Evolutionary conservation across 2,329 filamentous ascomycete species (phyloP).

Genomic region (Phaeosphaeriaceae sp.): DNA sequence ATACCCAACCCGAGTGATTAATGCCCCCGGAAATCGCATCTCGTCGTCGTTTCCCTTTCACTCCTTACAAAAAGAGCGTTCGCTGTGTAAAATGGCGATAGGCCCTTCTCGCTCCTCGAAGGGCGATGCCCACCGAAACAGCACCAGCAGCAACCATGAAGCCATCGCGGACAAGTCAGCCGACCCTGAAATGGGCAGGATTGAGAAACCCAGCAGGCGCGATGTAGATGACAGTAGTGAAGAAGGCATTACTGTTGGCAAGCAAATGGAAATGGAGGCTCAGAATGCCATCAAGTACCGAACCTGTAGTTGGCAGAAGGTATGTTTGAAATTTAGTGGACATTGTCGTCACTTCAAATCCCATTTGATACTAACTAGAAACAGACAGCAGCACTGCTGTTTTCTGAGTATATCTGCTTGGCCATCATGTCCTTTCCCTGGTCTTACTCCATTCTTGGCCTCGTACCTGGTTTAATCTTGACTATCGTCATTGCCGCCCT

Average conservation of each 20-base stretch:
- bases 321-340: no score
- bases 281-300: slow-evolving; percentile 86
- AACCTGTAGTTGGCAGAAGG: slow-evolving; percentile 93
- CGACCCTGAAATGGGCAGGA: slow-evolving; percentile 51
- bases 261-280: slow-evolving; percentile 78
- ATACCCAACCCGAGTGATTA: slow-evolving; percentile 32
- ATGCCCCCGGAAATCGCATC: slow-evolving; percentile 46
- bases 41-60: slow-evolving; percentile 48
- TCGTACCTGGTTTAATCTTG: slow-evolving; percentile 85
- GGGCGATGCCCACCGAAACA: slow-evolving; percentile 14
- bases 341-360: no score
- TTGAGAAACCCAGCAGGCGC: slow-evolving; percentile 42
- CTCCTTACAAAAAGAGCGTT: slow-evolving; percentile 51
- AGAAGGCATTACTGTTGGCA: slow-evolving; percentile 57
- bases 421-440: slow-evolving; percentile 95
- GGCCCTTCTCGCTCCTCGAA: slow-evolving; percentile 36
- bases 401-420: slow-evolving; percentile 94
- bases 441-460: slow-evolving; percentile 85
- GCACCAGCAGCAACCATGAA: slow-evolving; percentile 22
- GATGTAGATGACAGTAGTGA: slow-evolving; percentile 45
- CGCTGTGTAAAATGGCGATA: slow-evolving; percentile 61
- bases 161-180: slow-evolving; percentile 23
- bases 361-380: neutral
- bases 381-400: slow-evolving; percentile 81
- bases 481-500: slow-evolving; percentile 78